These are phyloP conservation scores for Platismatia glauca DNA, from an alignment of 495 filamentous ascomycete species.

Conservation along the genomic window DNA sequence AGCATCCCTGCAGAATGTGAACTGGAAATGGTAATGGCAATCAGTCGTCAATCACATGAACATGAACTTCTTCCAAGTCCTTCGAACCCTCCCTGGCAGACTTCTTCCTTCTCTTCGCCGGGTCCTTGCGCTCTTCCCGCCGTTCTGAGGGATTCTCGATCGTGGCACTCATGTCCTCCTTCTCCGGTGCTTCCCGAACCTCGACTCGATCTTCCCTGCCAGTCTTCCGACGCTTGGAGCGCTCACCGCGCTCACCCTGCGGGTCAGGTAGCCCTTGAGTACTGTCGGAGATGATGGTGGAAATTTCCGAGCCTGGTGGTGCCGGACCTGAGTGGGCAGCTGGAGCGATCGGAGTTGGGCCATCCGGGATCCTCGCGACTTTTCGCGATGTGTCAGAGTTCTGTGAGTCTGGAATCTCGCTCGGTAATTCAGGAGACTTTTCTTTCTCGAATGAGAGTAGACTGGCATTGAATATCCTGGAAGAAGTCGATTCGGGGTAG, in stretches of 20 bases:
- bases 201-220: not conserved
- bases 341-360: not conserved
- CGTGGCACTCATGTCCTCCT: not conserved
- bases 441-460: not conserved
- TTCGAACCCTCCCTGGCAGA: not conserved
- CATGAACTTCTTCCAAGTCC: not conserved
- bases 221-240: not conserved
- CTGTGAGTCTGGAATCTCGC: conserved; percentile 13
- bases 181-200: not conserved
- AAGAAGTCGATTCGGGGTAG: not conserved
- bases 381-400: not conserved
- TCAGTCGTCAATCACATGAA: conserved; percentile 12
- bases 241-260: not conserved
- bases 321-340: not conserved
- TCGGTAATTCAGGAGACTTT: not conserved
- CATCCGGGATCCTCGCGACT: not conserved
- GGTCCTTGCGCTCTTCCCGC: not conserved
- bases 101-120: not conserved
- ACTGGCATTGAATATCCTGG: not conserved
- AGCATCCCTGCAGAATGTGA: not conserved
- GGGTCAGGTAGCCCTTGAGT: not conserved
- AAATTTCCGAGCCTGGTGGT: not conserved
- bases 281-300: not conserved
- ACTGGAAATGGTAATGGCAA: not conserved
- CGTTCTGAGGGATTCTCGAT: not conserved